Evolutionary conservation across 2,329 filamentous ascomycete species (phyloP).

Genomic region (Colletotrichum spaethianum): DNA sequence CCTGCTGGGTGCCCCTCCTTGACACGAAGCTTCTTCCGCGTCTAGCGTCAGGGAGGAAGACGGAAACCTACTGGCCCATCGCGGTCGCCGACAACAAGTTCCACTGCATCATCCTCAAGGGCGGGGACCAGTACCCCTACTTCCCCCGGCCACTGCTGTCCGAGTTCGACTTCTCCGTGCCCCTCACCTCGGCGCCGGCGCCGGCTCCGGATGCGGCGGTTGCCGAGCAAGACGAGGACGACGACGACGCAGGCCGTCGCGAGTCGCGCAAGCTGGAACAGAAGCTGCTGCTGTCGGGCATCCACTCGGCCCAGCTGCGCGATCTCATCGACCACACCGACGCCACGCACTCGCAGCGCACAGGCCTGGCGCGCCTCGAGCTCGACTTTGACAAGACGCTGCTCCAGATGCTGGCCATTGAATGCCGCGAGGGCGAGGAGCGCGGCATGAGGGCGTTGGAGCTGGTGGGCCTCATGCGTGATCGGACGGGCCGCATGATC

Average conservation of each 20-base stretch:
- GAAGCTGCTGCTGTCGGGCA: constrained; percentile 80
- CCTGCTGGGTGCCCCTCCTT: constrained; percentile 91
- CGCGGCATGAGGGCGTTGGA: constrained; percentile 95
- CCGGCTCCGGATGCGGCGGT: constrained; percentile 53
- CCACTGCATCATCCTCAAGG: constrained; percentile 99
- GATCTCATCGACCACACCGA: constrained; percentile 81
- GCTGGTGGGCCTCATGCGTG: constrained; percentile 87
- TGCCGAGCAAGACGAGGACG: constrained; percentile 47
- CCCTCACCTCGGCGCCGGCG: constrained; percentile 71
- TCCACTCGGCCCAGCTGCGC: constrained; percentile 80
- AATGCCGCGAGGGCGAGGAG: constrained; percentile 94
- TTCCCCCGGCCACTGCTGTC: constrained; percentile 91
- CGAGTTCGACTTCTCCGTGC: constrained; percentile 93
- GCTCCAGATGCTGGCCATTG: constrained; percentile 87
- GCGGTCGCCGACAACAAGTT: constrained; percentile 93
- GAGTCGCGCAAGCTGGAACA: constrained; percentile 82
- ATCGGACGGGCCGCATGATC: constrained; percentile 88
- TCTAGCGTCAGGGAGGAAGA: constrained; percentile 86
- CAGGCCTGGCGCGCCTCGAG: constrained; percentile 78
- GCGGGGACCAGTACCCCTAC: constrained; percentile 92
- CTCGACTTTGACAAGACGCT: constrained; percentile 91
- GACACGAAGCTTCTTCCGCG: constrained; percentile 90
- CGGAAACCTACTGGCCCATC: constrained; percentile 94
- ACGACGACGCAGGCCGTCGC: constrained; percentile 48
- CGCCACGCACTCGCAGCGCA: constrained; percentile 74